Evolutionary conservation across 495 filamentous ascomycete species (phyloP).

Genomic region (Aspergillus saccharolyticus): DNA sequence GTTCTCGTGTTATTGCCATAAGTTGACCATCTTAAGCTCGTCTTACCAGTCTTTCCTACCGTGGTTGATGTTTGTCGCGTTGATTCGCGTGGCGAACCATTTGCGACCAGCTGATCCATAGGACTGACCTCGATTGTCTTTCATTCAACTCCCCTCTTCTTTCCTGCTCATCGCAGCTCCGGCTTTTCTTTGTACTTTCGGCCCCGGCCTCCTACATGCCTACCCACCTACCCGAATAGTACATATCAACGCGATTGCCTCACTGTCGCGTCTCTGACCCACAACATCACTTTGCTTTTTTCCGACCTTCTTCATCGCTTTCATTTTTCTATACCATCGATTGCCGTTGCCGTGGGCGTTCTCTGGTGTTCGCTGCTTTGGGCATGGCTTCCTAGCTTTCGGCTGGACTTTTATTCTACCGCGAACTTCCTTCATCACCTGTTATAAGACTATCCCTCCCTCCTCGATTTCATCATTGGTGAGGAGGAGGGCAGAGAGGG

Average conservation of each 20-base stretch:
- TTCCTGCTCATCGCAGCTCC: neutral
- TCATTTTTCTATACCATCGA: neutral
- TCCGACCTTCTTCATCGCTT: neutral
- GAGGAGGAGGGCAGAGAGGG: conserved; percentile 15
- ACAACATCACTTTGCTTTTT: neutral
- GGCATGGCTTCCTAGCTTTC: conserved; percentile 34
- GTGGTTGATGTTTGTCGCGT: conserved; percentile 1
- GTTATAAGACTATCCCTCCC: conserved; percentile 4
- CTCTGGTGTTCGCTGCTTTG: conserved; percentile 3
- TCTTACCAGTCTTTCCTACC: neutral
- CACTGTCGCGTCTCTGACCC: conserved; percentile 7
- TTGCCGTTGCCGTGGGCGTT: neutral
- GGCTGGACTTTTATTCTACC: conserved; percentile 15
- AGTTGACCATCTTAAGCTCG: neutral
- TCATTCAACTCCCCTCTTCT: neutral
- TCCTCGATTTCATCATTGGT: neutral
- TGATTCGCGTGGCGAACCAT: conserved; percentile 1
- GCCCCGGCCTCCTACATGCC: neutral
- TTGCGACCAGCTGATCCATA: neutral
- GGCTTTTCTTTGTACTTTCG: conserved; percentile 2
- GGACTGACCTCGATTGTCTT: neutral
- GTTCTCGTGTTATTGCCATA: neutral
- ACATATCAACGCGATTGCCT: neutral
- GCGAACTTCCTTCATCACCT: conserved; percentile 12
- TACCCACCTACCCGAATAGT: neutral